Conservation (phyloP, 1,284 basidiomycete genomes). For the Golubevia pallescens region DNA sequence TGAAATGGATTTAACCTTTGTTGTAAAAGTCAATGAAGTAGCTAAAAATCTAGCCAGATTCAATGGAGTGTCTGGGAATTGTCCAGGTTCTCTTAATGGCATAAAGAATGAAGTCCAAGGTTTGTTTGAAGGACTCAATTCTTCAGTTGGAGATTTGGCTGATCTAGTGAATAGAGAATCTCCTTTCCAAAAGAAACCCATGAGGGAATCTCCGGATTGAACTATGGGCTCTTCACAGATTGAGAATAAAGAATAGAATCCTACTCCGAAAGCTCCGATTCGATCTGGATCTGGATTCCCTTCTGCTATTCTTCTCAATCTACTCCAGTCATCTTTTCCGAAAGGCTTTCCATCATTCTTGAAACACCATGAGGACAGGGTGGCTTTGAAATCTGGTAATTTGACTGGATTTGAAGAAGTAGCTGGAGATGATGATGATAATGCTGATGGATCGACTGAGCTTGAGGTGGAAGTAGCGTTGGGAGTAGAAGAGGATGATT, state of each 20-base stretch:
- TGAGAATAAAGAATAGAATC: conserved; percentile 68
- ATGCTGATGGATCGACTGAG: neutral
- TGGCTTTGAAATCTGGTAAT: conserved; percentile 59
- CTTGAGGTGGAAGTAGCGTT: neutral
- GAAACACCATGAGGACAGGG: conserved; percentile 69
- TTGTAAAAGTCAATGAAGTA: conserved; percentile 94
- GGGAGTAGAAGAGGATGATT: neutral
- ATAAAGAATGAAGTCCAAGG: conserved; percentile 92
- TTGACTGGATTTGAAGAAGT: conserved; percentile 14
- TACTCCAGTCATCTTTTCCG: conserved; percentile 55
- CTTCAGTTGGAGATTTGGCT: conserved; percentile 1
- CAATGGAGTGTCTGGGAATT: conserved; percentile 79
- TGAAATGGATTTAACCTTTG: conserved; percentile 75
- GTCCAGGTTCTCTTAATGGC: conserved; percentile 79
- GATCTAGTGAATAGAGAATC: conserved; percentile 48
- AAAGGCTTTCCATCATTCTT: conserved; percentile 77
- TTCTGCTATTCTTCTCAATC: conserved; percentile 65
- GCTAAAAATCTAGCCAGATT: conserved; percentile 88
- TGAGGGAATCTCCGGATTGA: conserved; percentile 78
- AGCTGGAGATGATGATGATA: neutral
- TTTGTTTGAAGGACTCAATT: conserved; percentile 16
- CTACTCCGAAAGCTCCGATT: conserved; percentile 67
- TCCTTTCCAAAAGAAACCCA: conserved; percentile 93
- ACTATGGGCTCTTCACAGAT: conserved; percentile 85
- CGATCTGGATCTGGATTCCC: conserved; percentile 69